phyloP scores from a whole-genome alignment of 345 rosid species.

The Tarenaya hassleriana region DNA sequence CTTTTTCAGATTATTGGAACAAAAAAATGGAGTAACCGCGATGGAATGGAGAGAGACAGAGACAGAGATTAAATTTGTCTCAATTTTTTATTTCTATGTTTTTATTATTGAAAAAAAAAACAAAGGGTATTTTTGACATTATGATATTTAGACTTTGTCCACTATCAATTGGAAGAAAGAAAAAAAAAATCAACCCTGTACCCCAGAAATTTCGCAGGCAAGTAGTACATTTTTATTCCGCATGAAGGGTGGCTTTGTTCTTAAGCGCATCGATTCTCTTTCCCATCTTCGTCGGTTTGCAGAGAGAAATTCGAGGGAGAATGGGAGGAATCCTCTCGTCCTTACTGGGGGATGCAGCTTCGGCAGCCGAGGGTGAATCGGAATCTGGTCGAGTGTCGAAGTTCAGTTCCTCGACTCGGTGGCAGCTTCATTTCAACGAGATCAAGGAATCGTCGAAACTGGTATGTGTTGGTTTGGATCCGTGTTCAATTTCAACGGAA shows the following conservation, averaged over 20 bases:
- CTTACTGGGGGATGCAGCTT: constrained; percentile 1
- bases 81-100: too few relatives aligned
- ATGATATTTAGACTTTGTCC: too few relatives aligned
- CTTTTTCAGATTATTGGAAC: too few relatives aligned
- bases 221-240: too few relatives aligned
- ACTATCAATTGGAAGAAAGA: too few relatives aligned
- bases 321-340: constrained; percentile 48
- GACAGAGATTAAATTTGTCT: too few relatives aligned
- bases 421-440: constrained; percentile 77
- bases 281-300: not conserved
- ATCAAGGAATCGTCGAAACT: constrained; percentile 48
- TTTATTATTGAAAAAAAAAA: too few relatives aligned
- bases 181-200: too few relatives aligned
- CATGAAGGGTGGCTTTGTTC: not conserved
- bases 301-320: not conserved
- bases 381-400: constrained; percentile 32
- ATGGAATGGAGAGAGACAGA: too few relatives aligned
- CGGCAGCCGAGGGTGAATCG: constrained; percentile 20
- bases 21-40: too few relatives aligned
- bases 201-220: too few relatives aligned
- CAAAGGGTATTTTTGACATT: too few relatives aligned
- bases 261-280: constrained; percentile 4
- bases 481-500: not conserved
- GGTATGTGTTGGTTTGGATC: constrained; percentile 29
- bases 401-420: constrained; percentile 58